These are phyloP conservation scores for Hydrangea macrophylla DNA, from an alignment of 148 eudicot species.

Conservation along the genomic window DNA sequence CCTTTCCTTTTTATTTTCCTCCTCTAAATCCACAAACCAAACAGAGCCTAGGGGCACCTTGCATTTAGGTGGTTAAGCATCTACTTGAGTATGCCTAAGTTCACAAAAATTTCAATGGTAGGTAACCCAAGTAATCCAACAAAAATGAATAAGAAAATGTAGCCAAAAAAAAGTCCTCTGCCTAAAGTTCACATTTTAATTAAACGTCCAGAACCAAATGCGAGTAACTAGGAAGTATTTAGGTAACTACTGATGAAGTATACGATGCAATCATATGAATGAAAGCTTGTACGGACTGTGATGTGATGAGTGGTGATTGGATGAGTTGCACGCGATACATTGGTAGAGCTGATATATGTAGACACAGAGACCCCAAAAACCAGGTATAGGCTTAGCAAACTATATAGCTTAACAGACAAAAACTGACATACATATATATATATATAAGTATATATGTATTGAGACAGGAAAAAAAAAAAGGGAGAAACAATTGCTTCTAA, in stretches of 20 bases:
- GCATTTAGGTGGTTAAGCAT: no score
- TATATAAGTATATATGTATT: neutral
- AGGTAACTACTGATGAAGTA: no score
- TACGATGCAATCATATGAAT: neutral
- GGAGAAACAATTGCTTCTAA: neutral
- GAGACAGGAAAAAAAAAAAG: neutral
- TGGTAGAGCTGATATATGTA: no score
- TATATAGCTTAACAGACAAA: neutral
- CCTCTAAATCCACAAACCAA: no score
- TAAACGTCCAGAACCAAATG: neutral
- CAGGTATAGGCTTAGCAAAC: neutral
- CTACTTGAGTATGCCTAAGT: no score
- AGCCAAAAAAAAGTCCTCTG: neutral
- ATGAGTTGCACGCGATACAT: no score
- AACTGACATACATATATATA: neutral
- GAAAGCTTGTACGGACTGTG: neutral
- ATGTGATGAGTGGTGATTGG: neutral
- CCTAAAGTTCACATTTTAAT: neutral
- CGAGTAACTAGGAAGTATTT: neutral
- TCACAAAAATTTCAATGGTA: no score
- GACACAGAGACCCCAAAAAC: neutral
- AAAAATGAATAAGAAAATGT: neutral
- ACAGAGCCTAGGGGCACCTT: no score
- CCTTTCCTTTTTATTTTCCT: no score
- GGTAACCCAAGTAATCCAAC: no score